These are phyloP conservation scores for Penicillium occitanis DNA, from an alignment of 2,329 filamentous ascomycete genomes.

Conservation along the genomic window DNA sequence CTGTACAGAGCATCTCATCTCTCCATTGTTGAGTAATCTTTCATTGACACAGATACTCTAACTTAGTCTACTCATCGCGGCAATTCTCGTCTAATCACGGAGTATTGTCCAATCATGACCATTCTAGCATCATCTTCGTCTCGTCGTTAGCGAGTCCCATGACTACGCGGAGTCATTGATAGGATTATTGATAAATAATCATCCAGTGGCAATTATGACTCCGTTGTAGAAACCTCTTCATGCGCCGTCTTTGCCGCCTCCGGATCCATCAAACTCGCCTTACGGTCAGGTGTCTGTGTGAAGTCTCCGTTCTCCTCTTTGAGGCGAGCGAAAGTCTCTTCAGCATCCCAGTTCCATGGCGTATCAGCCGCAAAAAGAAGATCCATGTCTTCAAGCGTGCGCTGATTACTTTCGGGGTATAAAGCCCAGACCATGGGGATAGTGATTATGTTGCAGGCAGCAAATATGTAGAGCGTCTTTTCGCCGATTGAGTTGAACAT, in stretches of 20 bases:
- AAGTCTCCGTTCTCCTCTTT: slow-evolving; percentile 60
- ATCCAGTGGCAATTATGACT: slow-evolving; percentile 4
- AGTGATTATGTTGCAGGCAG: slow-evolving; percentile 62
- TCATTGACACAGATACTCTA: neutral
- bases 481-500: slow-evolving; percentile 65
- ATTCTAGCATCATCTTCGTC: neutral
- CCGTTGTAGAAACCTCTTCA: slow-evolving; percentile 12
- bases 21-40: neutral
- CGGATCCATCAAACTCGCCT: slow-evolving; percentile 35
- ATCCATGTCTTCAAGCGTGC: slow-evolving; percentile 74
- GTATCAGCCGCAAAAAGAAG: slow-evolving; percentile 66
- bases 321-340: slow-evolving; percentile 62
- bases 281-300: slow-evolving; percentile 40
- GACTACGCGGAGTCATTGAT: neutral
- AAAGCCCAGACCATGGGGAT: slow-evolving; percentile 72
- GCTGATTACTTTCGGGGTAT: slow-evolving; percentile 72
- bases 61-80: neutral
- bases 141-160: neutral
- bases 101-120: neutral
- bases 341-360: slow-evolving; percentile 70
- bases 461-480: slow-evolving; percentile 74
- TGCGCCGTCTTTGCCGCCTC: slow-evolving; percentile 31
- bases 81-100: neutral
- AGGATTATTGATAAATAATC: neutral
- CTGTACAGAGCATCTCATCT: neutral